Percentiles rank a stretch among this genome's conserved stretches.
phyloP scores from a whole-genome alignment of 768 basidiomycete genomes.

The Calocera cornea region DNA sequence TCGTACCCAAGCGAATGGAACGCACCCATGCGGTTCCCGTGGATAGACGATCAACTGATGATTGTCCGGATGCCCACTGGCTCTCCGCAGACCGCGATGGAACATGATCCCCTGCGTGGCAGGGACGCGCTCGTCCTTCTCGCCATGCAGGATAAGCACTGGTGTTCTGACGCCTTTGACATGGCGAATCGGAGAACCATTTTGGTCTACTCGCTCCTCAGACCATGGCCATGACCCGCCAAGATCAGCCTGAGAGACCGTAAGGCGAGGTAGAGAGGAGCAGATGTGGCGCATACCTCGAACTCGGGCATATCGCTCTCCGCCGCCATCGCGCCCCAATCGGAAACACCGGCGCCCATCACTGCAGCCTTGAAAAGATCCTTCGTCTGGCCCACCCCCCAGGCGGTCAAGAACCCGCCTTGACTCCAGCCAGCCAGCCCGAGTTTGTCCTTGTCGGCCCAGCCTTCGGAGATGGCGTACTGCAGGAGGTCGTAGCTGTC shows the following conservation, averaged over 20 bases:
- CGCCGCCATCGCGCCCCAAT: slow-evolving; percentile 11
- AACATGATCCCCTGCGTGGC: slow-evolving; percentile 10
- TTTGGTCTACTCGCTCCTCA: not conserved
- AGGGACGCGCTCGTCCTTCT: slow-evolving; percentile 11
- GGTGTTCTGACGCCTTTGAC: slow-evolving; percentile 12
- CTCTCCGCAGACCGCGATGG: slow-evolving; percentile 9
- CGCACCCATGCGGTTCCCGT: slow-evolving; percentile 11
- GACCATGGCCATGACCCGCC: slow-evolving; percentile 9
- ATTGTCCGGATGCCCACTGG: slow-evolving; percentile 8
- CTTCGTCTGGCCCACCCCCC: slow-evolving; percentile 13
- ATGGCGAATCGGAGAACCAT: slow-evolving; percentile 9
- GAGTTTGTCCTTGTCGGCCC: slow-evolving; percentile 8
- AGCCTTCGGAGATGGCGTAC: slow-evolving; percentile 10
- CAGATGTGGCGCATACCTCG: slow-evolving; percentile 1
- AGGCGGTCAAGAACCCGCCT: slow-evolving; percentile 13
- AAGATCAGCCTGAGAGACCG: not conserved
- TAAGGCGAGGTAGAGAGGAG: not conserved
- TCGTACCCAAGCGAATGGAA: not conserved
- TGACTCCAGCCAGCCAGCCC: slow-evolving; percentile 14
- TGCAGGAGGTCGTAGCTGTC: slow-evolving; percentile 10
- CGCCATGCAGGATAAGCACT: slow-evolving; percentile 12
- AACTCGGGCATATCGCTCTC: slow-evolving; percentile 11
- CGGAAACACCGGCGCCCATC: slow-evolving; percentile 10
- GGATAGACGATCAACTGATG: slow-evolving; percentile 12
- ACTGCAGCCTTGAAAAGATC: slow-evolving; percentile 10